Evolutionary conservation across 257 asterid genomes (phyloP), one percentile per base, ranked within the genome.

Genomic region (Rauvolfia tetraphylla): DNA sequence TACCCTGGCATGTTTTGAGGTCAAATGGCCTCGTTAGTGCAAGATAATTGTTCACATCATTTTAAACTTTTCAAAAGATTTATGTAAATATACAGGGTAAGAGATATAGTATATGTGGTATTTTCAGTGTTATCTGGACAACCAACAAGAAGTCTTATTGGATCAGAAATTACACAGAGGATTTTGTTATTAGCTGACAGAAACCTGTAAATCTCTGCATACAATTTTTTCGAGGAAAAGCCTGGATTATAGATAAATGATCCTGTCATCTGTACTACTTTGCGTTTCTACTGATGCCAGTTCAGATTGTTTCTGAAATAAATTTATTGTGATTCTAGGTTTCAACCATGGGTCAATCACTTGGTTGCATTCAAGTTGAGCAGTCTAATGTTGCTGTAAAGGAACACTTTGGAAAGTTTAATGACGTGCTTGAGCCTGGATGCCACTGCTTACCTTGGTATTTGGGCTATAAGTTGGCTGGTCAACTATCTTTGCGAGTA

Each of bases 401-500:
- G 54, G 85, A 84, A 62, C 84, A 79, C 12, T 84, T 81, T 29
- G 85, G 85, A 9, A 84, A 76, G 80, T 81, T 76, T 53, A 59
- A 62, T 63, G 71, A 77, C 2, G 86, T 85, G 76, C 82, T 85
- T 76, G 65, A 80, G 84, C 88, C 86, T 36, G 84, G 86, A 36
- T 85, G 86, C 76, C 86, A 82, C 81, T 85, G 81, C 71, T 34
- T 85, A 18, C 88, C 88, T 15, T 85, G 88, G 88, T 85, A 79
- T 75, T 68, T 80, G 2, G 88, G 88, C 29, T 79, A 75, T 75
- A 51, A 71, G 73, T 13, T 75, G 68, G 84, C 79, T 33, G 85
- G 88, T 41, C 23, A 22, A 10, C 80, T 84, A 29, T 81, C 85
- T 68, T 67, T 81, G 62, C 84, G 85, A 33, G 65, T 84, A 25